Conservation (phyloP, 2,329 filamentous ascomycete genomes). For the Colletotrichum sp. region DNA sequence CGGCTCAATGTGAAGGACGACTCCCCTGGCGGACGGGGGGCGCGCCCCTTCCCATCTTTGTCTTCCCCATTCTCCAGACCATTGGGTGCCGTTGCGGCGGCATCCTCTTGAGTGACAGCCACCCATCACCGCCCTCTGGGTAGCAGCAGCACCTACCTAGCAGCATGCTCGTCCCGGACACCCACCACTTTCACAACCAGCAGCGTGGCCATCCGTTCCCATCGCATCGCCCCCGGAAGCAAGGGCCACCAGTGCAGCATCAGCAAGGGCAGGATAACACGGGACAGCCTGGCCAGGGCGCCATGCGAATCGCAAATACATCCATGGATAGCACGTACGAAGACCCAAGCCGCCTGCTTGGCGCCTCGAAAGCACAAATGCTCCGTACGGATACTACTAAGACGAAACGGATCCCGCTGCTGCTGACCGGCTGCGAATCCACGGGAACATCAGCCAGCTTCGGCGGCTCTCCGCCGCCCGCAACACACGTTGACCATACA, state of each 20-base stretch:
- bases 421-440: not conserved
- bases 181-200: not conserved
- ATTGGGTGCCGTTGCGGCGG: constrained; percentile 7
- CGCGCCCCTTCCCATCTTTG: not conserved
- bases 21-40: not conserved
- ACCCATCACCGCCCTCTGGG: not conserved
- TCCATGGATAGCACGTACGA: not conserved
- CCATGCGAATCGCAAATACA: not conserved
- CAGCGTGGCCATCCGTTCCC: constrained; percentile 9
- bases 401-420: not conserved
- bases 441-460: not conserved
- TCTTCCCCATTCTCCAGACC: not conserved
- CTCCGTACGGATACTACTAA: not conserved
- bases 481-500: not conserved
- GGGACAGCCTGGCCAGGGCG: not conserved
- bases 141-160: not conserved
- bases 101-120: constrained; percentile 12
- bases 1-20: not conserved
- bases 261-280: not conserved
- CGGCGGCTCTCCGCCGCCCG: not conserved
- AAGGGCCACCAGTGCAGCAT: not conserved
- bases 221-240: not conserved
- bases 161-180: not conserved
- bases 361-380: not conserved
- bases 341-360: not conserved